These are phyloP conservation scores for Aspergillus glaucus DNA, from an alignment of 2,329 filamentous ascomycete genomes.

Conservation along the genomic window DNA sequence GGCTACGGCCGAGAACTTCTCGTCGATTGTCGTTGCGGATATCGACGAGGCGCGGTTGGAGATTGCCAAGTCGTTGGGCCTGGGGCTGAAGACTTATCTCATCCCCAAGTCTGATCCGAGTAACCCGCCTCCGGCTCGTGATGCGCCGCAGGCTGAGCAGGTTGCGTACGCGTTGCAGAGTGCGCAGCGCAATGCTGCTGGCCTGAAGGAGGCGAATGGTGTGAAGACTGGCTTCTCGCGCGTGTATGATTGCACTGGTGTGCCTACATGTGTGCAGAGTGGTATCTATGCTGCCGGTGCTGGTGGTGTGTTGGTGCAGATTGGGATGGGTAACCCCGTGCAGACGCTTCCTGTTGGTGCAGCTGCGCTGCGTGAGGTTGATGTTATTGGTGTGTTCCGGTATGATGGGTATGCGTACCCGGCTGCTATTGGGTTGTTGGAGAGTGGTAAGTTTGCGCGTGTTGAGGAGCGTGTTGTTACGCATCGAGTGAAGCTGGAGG, in stretches of 20 bases:
- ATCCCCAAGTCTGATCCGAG: slow-evolving; percentile 26
- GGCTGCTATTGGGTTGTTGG: slow-evolving; percentile 48
- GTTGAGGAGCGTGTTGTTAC: slow-evolving; percentile 49
- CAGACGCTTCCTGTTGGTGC: slow-evolving; percentile 50
- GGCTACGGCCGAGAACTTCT: slow-evolving; percentile 48
- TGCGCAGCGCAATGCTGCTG: slow-evolving; percentile 30
- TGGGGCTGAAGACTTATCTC: slow-evolving; percentile 31
- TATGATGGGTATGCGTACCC: slow-evolving; percentile 50
- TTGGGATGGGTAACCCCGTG: slow-evolving; percentile 52
- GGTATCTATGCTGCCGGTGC: slow-evolving; percentile 41
- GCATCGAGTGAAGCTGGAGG: slow-evolving; percentile 44
- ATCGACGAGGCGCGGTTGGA: slow-evolving; percentile 52
- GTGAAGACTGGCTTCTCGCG: slow-evolving; percentile 33
- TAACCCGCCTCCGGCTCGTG: slow-evolving; percentile 24
- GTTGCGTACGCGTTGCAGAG: slow-evolving; percentile 27
- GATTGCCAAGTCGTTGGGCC: slow-evolving; percentile 44
- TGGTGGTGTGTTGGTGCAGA: slow-evolving; percentile 49
- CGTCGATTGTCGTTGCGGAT: slow-evolving; percentile 54
- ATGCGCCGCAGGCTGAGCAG: slow-evolving; percentile 28
- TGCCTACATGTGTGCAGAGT: slow-evolving; percentile 40
- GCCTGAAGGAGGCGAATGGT: slow-evolving; percentile 21
- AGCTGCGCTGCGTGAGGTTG: slow-evolving; percentile 51
- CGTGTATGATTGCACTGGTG: slow-evolving; percentile 43
- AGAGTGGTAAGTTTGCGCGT: slow-evolving; percentile 43
- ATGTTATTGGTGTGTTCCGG: slow-evolving; percentile 53